Evolutionary conservation across 306 rosid species (phyloP).

Genomic region (Geum urbanum): DNA sequence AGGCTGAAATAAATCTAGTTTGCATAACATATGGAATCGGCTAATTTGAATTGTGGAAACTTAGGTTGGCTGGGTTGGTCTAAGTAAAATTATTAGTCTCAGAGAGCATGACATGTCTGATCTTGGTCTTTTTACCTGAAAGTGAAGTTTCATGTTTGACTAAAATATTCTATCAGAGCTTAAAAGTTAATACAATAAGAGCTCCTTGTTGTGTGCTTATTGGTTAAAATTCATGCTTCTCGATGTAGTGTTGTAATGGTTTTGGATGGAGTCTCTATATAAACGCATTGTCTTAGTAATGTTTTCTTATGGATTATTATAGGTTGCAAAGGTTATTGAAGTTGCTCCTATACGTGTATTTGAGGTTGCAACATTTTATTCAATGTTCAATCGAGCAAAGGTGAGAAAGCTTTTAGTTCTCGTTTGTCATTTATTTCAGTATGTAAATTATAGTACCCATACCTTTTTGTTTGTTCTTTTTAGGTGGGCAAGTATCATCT

Average conservation of each 20-base stretch:
- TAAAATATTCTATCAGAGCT: not conserved
- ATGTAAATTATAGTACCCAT: conserved; percentile 26
- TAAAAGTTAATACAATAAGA: not conserved
- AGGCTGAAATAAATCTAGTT: not conserved
- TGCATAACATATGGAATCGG: not conserved
- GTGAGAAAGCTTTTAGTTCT: conserved; percentile 33
- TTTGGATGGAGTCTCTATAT: conserved; percentile 16
- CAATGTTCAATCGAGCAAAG: conserved; percentile 94
- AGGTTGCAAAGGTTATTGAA: conserved; percentile 89
- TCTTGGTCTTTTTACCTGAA: not conserved
- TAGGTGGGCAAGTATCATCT: conserved; percentile 95
- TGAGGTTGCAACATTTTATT: conserved; percentile 97
- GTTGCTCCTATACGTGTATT: conserved; percentile 93
- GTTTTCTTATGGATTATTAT: conserved; percentile 36
- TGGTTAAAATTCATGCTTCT: not conserved
- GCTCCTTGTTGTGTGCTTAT: not conserved
- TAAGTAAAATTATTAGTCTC: not conserved
- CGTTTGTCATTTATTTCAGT: not conserved
- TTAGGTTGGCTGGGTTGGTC: not conserved
- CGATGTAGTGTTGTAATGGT: conserved; percentile 12
- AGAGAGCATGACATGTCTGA: not conserved
- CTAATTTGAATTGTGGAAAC: not conserved
- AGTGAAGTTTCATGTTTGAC: not conserved
- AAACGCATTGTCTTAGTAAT: conserved; percentile 13
- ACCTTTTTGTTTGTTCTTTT: conserved; percentile 29